Evolutionary conservation across 1,139 yeast species (phyloP), one percentile per base, ranked within the genome.

Genomic region (Arxiozyma heterogenica): DNA sequence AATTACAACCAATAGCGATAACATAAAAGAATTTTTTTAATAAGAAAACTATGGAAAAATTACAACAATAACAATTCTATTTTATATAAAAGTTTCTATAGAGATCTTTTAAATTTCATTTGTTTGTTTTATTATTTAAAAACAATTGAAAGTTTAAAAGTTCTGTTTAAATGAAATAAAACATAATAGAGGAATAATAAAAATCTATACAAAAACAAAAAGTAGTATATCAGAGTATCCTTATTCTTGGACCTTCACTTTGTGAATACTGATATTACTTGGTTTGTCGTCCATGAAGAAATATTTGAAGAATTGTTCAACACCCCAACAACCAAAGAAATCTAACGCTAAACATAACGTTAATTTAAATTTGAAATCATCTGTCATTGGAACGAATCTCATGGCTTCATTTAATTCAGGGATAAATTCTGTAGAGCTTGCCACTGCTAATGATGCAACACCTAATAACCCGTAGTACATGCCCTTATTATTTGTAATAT

Each of bases 401-500:
- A 93, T 82, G 21, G 88, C 88, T 68, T 87, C 93, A 68, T 93
- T 93, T 66, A 94, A 73, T 74, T 94, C 99, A 41, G 98, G 98
- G 64, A 91, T 70, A 66, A 93, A 86, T 71, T 94, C 99, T 34
- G 98, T 90, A 9, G 98, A 84, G 27, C 98, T 96, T 20, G 95
- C 80, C 58, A 93, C 72, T 1, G 98, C 95, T 64, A 93, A 78
- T 46, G 80, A 89, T 42, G 95, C 87, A 63, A 93, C 98, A 61
- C 96, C 96, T 49, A 93, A 70, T 57, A 93, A 78, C 34, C 99
- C 98, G 66, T 88, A 93, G 74, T 86, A 93, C 98, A 93, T 93
- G 60, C 98, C 98, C 74, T 84, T 88, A 75, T 93, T 93, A 71
- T 85, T 95, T 55, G 78, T 77, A 64, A 93, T 86, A 58, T 90